Percentiles rank a stretch among this genome's conserved stretches.
phyloP scores from a whole-genome alignment of 2,329 filamentous ascomycete genomes.

The Calonectria ilicicola region DNA sequence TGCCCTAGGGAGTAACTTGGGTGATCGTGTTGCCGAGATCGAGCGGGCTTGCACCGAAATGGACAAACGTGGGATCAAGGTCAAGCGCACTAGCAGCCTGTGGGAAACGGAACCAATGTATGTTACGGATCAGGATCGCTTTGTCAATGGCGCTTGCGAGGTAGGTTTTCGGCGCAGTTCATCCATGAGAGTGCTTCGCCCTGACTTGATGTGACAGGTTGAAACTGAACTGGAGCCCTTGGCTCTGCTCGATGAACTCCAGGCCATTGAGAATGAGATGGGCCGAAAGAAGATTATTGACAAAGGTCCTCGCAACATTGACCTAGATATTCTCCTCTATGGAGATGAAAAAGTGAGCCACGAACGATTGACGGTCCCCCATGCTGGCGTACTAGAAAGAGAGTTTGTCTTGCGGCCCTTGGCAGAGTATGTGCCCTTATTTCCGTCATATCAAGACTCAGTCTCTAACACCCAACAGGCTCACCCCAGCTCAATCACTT shows the following conservation, averaged over 20 bases:
- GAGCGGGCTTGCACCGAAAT: constrained; percentile 86
- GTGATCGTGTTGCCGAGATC: constrained; percentile 86
- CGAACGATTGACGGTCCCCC: constrained; percentile 84
- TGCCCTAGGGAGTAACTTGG: constrained; percentile 92
- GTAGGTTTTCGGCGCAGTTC: constrained; percentile 61
- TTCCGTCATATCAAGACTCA: background rate
- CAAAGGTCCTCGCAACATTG: constrained; percentile 94
- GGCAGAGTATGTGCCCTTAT: constrained; percentile 70
- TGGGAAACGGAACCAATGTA: constrained; percentile 99
- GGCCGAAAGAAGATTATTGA: constrained; percentile 88
- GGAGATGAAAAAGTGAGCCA: constrained; percentile 74
- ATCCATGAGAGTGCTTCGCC: background rate
- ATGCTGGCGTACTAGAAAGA: constrained; percentile 86
- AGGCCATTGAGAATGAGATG: constrained; percentile 83
- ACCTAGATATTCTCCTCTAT: constrained; percentile 92
- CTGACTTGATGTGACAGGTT: constrained; percentile 66
- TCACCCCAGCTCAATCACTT: constrained; percentile 67
- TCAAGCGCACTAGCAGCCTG: constrained; percentile 85
- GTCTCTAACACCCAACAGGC: constrained; percentile 49
- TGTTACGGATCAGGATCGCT: constrained; percentile 86
- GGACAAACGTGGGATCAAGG: constrained; percentile 76
- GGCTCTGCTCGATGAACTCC: constrained; percentile 81
- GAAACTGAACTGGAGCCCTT: constrained; percentile 83
- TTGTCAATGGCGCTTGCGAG: constrained; percentile 94
- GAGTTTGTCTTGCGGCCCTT: constrained; percentile 94